Base-by-base conservation (phyloP, 495 filamentous ascomycete genomes). In the Haplographium delicatum region DNA sequence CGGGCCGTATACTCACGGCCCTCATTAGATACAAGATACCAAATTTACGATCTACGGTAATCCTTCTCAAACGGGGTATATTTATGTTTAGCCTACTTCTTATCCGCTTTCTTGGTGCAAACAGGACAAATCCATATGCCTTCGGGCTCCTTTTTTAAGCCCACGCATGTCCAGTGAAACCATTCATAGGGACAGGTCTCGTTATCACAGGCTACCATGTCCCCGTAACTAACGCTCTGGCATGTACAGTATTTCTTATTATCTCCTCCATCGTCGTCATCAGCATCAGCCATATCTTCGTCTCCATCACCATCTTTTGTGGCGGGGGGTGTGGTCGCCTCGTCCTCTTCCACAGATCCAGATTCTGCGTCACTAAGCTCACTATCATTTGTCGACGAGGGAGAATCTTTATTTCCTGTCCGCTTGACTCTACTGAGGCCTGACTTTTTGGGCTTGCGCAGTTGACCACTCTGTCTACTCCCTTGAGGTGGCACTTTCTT, bases 161-260 rank as follows among this genome's bases (percentile, higher is more conserved):
- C 87, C 43, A 97, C 91, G 63, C 93, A 98, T 54, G 76, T 83
- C 89, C 91, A 97, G 72, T 98, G 93, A 68, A 98, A 98, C 93
- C 93, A 98, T 70, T 97, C 91, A 65, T 82, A 93, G 20, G 85
- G 81, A 71, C 93, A 98, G 48, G 84, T 75, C 37, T 88, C 84
- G 57, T 97, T 96, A 69, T 98, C 93, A 68, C 93, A 98, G 3
- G 89, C 93, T 25, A 98, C 91, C 93, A 98, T 98, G 62, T 96
- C 88, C 33, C 93, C 93, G 70, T 86, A 91, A 65, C 87, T 94
- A 50, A 96, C 87, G 56, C 84, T 87, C 62, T 93, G 86, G 65
- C 93, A 98, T 22, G 84, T 78, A 68, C 93, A 98, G 66, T 98
- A 98, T 53, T 91, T 86, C 60, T 81, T 82, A 39, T 88, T 83